Evolutionary conservation across 2,329 filamentous ascomycete genomes (phyloP).

Genomic region (Fusarium multiceps): DNA sequence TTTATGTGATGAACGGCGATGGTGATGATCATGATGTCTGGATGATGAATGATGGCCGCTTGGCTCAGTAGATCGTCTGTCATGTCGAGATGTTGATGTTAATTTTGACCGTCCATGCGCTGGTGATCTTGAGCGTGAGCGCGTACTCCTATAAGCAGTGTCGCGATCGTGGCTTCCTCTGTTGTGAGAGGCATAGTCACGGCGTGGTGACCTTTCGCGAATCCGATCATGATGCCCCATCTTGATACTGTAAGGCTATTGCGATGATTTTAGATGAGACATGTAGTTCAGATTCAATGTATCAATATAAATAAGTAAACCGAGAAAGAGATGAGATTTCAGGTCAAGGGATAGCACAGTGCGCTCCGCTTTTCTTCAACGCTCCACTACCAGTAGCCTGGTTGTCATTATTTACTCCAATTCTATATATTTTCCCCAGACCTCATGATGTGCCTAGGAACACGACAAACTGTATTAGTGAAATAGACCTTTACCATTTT

Average conservation of each 20-base stretch:
- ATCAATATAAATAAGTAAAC: slow-evolving; percentile 6
- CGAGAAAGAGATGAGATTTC: slow-evolving; percentile 32
- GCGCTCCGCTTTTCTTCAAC: slow-evolving; percentile 38
- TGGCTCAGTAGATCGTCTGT: slow-evolving; percentile 28
- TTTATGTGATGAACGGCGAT: slow-evolving; percentile 42
- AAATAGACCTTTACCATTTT: background rate
- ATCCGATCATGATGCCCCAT: slow-evolving; percentile 35
- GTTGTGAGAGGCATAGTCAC: slow-evolving; percentile 35
- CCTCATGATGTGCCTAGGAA: background rate
- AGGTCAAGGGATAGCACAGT: slow-evolving; percentile 40
- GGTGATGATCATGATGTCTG: slow-evolving; percentile 18
- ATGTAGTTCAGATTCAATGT: background rate
- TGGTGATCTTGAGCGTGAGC: slow-evolving; percentile 43
- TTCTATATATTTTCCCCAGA: background rate
- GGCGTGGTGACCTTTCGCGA: slow-evolving; percentile 39
- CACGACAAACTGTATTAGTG: background rate
- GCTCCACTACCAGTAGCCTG: background rate
- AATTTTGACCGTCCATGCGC: slow-evolving; percentile 31
- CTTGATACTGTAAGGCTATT: background rate
- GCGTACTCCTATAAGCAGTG: slow-evolving; percentile 23
- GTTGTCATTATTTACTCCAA: background rate
- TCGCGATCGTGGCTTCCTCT: slow-evolving; percentile 34
- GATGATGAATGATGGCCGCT: slow-evolving; percentile 29
- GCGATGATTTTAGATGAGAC: background rate
- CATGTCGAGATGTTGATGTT: slow-evolving; percentile 26